Base-by-base conservation (phyloP, 2,329 filamentous ascomycete species). In the Hypoxylon sp. region DNA sequence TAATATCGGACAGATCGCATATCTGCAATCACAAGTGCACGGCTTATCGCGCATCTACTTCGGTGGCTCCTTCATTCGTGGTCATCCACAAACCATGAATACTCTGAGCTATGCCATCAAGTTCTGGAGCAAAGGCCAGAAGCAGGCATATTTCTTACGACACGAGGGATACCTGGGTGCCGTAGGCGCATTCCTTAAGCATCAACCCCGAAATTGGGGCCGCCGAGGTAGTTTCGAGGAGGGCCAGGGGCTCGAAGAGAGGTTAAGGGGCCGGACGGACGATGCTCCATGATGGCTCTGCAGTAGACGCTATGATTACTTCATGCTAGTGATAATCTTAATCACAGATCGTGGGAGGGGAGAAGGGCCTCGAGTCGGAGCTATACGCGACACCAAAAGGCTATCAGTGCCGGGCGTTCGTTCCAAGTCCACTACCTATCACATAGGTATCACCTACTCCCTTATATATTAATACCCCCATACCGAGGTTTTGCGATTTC, bases 1-100 rank as follows among this genome's bases (percentile, higher is more conserved):
- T 83, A 98, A 98, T 81, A 98, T 98, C 70, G 96, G 96, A 14
- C 96, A 99, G 82, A 97, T 99, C 74, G 94, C 96, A 46, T 98
- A 96, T 79, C 85, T 99, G n/a, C 96, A 98, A 78, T 96, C 93
- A 5, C 94, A 98, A 79, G 96, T 97, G 77, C 95, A 99, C 81
- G 88, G 91, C 49, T 85, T 98, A 25, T 91, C 93, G 69, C 90
- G 95, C 76, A 98, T 99, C 67, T 99, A 99, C 83, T 99, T 99
- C 80, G 96, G 96, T 21, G 96, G 96, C 23, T 96, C 92, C 5
- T 99, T 98, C 78, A 98, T 99, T 77, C 90, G 96, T 45, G 96
- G 96, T 43, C 96, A 99, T 79, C 90, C 92, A 14, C 96, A 98
- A 82, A 99, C 96, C 11, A 99, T 99, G 89, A 97, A 98, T 80